Evolutionary conservation across 176 grass and related monocot species (phyloP), one percentile per base, ranked within the genome.

Genomic region (Eleusine indica): DNA sequence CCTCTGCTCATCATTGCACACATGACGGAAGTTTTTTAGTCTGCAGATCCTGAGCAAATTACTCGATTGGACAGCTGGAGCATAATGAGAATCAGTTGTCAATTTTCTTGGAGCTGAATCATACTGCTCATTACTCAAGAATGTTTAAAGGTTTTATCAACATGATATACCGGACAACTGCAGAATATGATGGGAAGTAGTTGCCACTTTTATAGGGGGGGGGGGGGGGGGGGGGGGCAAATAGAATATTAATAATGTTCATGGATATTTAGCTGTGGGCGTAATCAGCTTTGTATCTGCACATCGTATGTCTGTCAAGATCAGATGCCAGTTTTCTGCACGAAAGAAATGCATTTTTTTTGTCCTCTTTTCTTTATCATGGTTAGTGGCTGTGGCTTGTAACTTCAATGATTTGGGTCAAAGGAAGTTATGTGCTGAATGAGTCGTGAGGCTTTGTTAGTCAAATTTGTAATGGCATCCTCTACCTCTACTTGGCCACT

Each of bases 371-470:
- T 64, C 61, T 13, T 64, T 64, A 71, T 63, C 84, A 21, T 53
- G 68, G 75, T 64, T 79, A 79, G 83, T 79, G 75, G 68, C 43
- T 65, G 83, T 79, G 75, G 68, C 43, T 65, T 65, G 56, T 56
- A 79, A 65, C 75, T 85, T 48, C 42, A 2, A 78, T 72, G 21
- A 41, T 65, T 6, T 66, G 9, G 43, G 68, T 73, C 76, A 80
- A 67, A 80, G 39, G 69, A 66, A 67, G 47, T 14, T 46, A 66
- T 86, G 35, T 54, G 66, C 71, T 54, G 57, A 73, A 79, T 42
- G 19, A 79, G 43, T 80, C 43, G 7, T 86, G 32, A 38, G 30
- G 21, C 44, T 70, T 78, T 41, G 51, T 7, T 41, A 18, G 54
- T 79, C 75, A 79, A 40, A 29, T 66, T 12, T 66, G 21, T 83